Base-by-base conservation (phyloP, 495 filamentous ascomycete species). In the Lindgomyces ingoldianus region DNA sequence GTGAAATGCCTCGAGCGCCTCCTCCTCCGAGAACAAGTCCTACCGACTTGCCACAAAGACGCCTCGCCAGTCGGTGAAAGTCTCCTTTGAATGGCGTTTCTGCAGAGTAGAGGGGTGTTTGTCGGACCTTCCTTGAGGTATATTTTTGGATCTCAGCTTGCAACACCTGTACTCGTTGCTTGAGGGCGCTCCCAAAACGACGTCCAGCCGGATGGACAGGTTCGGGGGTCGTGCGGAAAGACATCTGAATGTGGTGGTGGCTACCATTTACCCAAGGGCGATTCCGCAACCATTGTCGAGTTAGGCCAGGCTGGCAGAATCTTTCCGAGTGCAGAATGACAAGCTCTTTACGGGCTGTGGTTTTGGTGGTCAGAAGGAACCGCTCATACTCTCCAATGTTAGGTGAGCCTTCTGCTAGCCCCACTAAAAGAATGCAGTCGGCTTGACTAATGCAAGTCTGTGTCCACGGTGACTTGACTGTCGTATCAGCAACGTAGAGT, bases 101-200 rank as follows among this genome's bases (percentile, higher is more conserved):
- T 0, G 92, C 85, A 0, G 92, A 91, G 72, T 98, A 98, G 24
- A 96, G 82, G 0, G 93, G 90, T 0, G 90, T 89, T 64, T 96
- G 91, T 6, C 87, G 85, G 25, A 96, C 87, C 56, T 88, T 86
- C 10, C 91, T 83, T 0, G 91, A 96, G 0, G 94, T 98, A 73
- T 96, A 98, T 73, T 95, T 98, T 69, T 97, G 93, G 48, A 98
- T 96, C 70, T 97, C 94, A 0, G 94, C 95, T 70, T 98, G 95
- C 0, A 98, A 72, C 27, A 93, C 91, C 74, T 98, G 95, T 4
- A 98, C 94, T 36, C 93, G 81, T 64, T 97, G 90, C 70, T 96
- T 97, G 36, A 98, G 74, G 1, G 87, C 91, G n/a, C 86, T 87
- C 0, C 91, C 91, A 47, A 92, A 89, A 22, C 89, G 87, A 64